Evolutionary conservation across 352 stramenopile genomes (phyloP).

Genomic region (Phytophthora tentaculata): DNA sequence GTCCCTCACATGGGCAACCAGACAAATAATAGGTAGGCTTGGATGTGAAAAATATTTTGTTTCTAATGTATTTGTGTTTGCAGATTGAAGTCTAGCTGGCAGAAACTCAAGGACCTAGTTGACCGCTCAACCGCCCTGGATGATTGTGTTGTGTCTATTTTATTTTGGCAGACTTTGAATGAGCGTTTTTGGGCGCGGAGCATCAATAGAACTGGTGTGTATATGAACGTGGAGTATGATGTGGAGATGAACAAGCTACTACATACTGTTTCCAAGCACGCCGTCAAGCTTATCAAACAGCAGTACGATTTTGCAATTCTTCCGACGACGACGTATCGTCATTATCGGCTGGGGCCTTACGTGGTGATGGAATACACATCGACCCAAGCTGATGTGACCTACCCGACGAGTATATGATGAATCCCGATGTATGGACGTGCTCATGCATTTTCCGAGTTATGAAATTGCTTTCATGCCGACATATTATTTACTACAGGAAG

Average conservation of each 20-base stretch:
- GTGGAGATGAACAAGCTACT: not conserved
- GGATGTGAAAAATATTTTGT: too few species aligned
- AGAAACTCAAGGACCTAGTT: slow-evolving; percentile 3
- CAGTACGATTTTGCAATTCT: not conserved
- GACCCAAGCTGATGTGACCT: not conserved
- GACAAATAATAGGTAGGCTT: not conserved
- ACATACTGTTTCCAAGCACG: not conserved
- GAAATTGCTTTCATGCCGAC: not conserved
- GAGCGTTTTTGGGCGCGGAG: not conserved
- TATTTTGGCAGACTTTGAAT: slow-evolving; percentile 13
- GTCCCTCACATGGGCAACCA: not conserved
- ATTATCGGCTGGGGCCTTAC: not conserved
- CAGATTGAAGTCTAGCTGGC: slow-evolving; percentile 12
- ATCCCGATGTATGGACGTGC: not conserved
- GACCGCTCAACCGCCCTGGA: slow-evolving; percentile 1
- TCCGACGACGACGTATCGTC: not conserved
- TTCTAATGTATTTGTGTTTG: too few species aligned
- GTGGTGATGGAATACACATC: not conserved
- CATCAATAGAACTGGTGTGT: not conserved
- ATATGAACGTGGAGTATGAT: slow-evolving; percentile 10
- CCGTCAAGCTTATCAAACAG: not conserved
- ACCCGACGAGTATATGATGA: not conserved
- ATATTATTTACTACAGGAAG: not conserved
- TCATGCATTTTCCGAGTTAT: not conserved
- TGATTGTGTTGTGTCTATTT: slow-evolving; percentile 8